Evolutionary conservation across 306 rosid genomes (phyloP).

Genomic region (Gynostemma pentaphyllum): DNA sequence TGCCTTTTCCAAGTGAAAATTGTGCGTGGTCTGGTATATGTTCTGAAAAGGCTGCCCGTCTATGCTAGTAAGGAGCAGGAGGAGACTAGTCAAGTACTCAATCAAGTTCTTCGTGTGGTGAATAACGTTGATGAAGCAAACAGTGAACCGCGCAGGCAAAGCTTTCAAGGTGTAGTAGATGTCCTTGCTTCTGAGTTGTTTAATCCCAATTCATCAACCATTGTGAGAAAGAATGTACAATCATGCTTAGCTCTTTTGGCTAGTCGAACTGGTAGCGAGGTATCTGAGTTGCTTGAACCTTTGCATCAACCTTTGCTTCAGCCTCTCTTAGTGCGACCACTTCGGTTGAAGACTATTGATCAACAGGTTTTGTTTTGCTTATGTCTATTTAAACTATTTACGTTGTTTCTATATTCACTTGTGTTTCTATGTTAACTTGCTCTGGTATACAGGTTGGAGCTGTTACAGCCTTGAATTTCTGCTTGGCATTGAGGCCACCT

Average conservation of each 20-base stretch:
- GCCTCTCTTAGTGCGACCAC: slow-evolving; percentile 79
- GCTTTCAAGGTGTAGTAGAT: slow-evolving; percentile 89
- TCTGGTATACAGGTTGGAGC: slow-evolving; percentile 75
- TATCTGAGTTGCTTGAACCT: slow-evolving; percentile 90
- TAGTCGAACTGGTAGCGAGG: slow-evolving; percentile 98
- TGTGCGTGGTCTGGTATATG: slow-evolving; percentile 84
- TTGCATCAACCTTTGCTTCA: slow-evolving; percentile 78
- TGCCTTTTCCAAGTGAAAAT: slow-evolving; percentile 84
- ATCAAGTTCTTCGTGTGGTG: slow-evolving; percentile 97
- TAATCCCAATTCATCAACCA: slow-evolving; percentile 83
- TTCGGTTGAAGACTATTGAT: slow-evolving; percentile 78
- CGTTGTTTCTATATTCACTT: neutral
- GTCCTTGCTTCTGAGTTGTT: slow-evolving; percentile 91
- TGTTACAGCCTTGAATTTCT: slow-evolving; percentile 87
- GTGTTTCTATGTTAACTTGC: slow-evolving; percentile 17
- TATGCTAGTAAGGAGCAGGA: slow-evolving; percentile 98
- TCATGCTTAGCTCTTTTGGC: slow-evolving; percentile 92
- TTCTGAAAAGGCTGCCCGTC: slow-evolving; percentile 85
- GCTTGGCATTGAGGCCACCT: slow-evolving; percentile 97
- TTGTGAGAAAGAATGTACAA: slow-evolving; percentile 93
- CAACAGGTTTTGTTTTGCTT: slow-evolving; percentile 63
- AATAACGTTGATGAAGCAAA: slow-evolving; percentile 98
- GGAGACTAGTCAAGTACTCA: slow-evolving; percentile 97
- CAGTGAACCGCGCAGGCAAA: slow-evolving; percentile 82
- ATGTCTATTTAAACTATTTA: neutral